Base-by-base conservation (phyloP, 2,329 filamentous ascomycete species). In the Paraconiothyrium sp. region DNA sequence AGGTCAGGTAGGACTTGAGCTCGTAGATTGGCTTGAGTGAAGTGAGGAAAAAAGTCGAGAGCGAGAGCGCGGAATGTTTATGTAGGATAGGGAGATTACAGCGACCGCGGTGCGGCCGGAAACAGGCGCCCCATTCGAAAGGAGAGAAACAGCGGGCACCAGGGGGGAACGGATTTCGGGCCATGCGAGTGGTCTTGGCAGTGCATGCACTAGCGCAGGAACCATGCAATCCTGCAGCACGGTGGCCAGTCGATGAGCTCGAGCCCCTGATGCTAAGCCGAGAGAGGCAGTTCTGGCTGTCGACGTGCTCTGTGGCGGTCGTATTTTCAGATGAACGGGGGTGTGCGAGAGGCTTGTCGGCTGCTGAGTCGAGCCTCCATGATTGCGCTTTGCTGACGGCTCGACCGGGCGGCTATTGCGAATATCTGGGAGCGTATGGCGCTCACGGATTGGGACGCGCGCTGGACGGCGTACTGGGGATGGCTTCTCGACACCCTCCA, bases 81-180 rank as follows among this genome's bases (percentile, higher is more conserved):
- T 78, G 73, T 78, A 78, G 50, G 58, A 63, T 34, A 65, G 69
- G 75, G 77, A 79, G 74, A 79, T 79, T 78, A 66, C 68, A 61
- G 66, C 71, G 67, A 67, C 69, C 66, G 72, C 75, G 76, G 74
- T 71, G 72, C 69, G 39, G 37, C 51, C 69, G 72, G 65, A 67
- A 69, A 67, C 69, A 72, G 63, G 57, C 74, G 74, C 49, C 39
- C 73, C 69, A 75, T 63, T 70, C 69, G 69, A 73, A 74, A 69
- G 70, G 69, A 70, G 67, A 60, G 60, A 62, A 60, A 69, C 66
- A 59, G 66, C 63, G 59, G 69, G 66, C 67, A 67, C 61, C 68
- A 70, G 72, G 74, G 73, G 74, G 41, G 50, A 52, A 57, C 49
- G 60, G 60, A 61, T 64, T 69, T 64, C 61, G 61, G 68, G 61